Conservation (phyloP, 768 basidiomycete genomes). For the Calocera viscosa region DNA sequence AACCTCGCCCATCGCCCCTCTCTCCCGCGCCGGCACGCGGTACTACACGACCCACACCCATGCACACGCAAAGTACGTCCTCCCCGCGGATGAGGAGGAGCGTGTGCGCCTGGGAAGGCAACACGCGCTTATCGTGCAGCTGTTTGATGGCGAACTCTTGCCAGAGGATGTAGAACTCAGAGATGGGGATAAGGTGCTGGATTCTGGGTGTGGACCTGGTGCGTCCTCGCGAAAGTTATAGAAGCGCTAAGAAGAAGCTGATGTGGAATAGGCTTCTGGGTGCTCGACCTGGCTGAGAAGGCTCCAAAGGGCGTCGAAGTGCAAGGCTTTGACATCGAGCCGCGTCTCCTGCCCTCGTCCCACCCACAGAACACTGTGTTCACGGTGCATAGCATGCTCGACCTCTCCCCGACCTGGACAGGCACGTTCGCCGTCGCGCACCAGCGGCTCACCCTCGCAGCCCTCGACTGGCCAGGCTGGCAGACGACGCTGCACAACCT, state of each 20-base stretch:
- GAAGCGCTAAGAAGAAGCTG: not conserved
- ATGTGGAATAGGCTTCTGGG: constrained; percentile 15
- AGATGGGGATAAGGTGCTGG: not conserved
- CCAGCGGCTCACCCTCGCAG: constrained; percentile 26
- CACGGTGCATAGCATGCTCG: constrained; percentile 19
- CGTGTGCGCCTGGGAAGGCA: not conserved
- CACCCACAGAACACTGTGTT: constrained; percentile 14
- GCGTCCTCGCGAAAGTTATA: not conserved
- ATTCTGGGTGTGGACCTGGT: not conserved
- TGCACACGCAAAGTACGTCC: not conserved
- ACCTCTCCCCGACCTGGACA: constrained; percentile 25
- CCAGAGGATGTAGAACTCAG: not conserved
- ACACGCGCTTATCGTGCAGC: not conserved
- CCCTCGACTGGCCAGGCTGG: constrained; percentile 26
- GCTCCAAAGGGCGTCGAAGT: constrained; percentile 12
- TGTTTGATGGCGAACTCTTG: not conserved
- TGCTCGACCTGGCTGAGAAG: constrained; percentile 13
- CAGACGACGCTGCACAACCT: constrained; percentile 21
- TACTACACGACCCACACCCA: constrained; percentile 6
- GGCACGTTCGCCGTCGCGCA: constrained; percentile 26
- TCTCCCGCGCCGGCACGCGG: not conserved
- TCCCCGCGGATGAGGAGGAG: constrained; percentile 1
- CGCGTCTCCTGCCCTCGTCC: constrained; percentile 15
- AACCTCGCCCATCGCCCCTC: not conserved
- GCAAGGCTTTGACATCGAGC: constrained; percentile 17